These are phyloP conservation scores for Gracilariopsis chorda DNA, from an alignment of 23 red algal genomes.

Conservation along the genomic window DNA sequence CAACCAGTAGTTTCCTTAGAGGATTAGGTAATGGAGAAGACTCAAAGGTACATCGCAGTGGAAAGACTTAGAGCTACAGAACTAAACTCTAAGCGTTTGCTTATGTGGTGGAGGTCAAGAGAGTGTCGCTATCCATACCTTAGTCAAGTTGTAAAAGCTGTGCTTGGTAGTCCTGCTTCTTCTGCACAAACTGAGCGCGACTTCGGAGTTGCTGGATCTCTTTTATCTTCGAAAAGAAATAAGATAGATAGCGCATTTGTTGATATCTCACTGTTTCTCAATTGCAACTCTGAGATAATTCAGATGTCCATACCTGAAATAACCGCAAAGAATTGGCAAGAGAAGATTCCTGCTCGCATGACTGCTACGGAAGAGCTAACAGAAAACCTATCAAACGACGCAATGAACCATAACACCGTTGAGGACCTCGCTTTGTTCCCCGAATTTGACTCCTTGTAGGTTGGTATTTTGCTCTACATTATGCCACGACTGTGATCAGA, in stretches of 20 bases:
- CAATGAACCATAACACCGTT: background rate
- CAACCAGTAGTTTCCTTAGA: background rate
- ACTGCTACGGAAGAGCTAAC: background rate
- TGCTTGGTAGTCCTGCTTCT: background rate
- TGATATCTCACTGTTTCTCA: background rate
- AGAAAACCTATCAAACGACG: background rate
- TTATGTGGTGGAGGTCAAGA: background rate
- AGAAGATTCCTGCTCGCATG: background rate
- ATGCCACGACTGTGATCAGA: too few species aligned
- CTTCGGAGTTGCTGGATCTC: background rate
- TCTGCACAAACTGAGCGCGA: constrained; percentile 15
- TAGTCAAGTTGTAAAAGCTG: background rate
- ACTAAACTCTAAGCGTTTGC: background rate
- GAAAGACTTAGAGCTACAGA: background rate
- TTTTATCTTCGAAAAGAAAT: background rate
- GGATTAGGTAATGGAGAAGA: background rate
- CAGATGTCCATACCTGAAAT: background rate
- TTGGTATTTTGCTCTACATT: too few species aligned
- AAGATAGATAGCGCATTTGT: background rate
- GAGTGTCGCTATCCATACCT: background rate
- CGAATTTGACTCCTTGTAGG: too few species aligned
- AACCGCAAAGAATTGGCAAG: background rate
- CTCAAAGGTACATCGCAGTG: background rate
- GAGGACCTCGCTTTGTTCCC: too few species aligned
- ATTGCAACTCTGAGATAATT: background rate